Conservation (phyloP, 2,329 filamentous ascomycete species). For the Arthrobotrys sphaeroides region DNA sequence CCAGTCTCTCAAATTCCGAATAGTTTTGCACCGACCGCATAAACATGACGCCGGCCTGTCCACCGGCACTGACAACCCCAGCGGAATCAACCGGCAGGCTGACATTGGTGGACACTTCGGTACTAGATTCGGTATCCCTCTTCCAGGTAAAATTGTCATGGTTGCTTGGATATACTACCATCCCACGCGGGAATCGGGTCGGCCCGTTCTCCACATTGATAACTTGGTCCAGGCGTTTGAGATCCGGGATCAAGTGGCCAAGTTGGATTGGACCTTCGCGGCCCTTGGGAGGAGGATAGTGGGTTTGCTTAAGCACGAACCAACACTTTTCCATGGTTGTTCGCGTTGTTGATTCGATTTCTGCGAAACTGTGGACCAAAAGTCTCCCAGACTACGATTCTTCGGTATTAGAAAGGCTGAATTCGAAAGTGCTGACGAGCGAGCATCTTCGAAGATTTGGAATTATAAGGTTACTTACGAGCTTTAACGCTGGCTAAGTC, state of each 20-base stretch:
- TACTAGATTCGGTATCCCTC: not conserved
- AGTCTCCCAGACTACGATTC: too few relatives aligned
- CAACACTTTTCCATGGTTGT: conserved; percentile 20
- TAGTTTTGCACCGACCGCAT: not conserved
- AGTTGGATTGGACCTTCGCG: not conserved
- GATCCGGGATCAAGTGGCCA: not conserved
- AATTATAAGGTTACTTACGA: too few relatives aligned
- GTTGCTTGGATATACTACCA: not conserved
- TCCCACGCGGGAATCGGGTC: not conserved
- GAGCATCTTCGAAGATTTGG: too few relatives aligned
- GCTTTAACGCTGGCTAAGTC: too few relatives aligned
- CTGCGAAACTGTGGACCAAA: too few relatives aligned
- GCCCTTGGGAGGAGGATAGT: not conserved
- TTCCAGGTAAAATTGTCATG: not conserved
- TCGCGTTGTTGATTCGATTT: too few relatives aligned
- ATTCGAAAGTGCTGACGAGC: too few relatives aligned
- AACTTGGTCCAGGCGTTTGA: conserved; percentile 7
- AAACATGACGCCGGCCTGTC: not conserved
- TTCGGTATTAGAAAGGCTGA: too few relatives aligned
- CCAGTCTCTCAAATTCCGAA: not conserved
- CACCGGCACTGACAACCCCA: not conserved
- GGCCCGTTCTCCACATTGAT: conserved; percentile 1
- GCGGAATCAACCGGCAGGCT: not conserved
- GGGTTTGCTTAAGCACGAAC: conserved; percentile 6
- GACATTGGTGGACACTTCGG: too few relatives aligned